phyloP scores from a whole-genome alignment of 306 rosid species.

The Hippophae rhamnoides region DNA sequence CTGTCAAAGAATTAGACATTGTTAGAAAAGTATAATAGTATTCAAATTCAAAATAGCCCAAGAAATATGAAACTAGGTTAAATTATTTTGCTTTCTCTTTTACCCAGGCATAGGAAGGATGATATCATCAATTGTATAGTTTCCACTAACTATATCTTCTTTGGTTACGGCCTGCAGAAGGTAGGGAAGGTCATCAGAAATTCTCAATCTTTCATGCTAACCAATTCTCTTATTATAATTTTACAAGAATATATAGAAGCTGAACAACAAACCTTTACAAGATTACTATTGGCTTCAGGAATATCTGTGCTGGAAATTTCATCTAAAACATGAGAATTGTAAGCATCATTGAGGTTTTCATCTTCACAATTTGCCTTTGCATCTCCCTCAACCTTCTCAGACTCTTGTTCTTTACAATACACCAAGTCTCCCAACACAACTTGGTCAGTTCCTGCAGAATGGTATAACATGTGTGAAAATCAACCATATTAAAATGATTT shows the following conservation, averaged over 20 bases:
- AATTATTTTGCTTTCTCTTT: conserved; percentile 15
- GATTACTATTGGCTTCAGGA: conserved; percentile 33
- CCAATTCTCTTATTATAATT: not conserved
- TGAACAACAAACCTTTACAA: conserved; percentile 53
- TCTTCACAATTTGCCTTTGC: conserved; percentile 38
- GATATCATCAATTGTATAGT: conserved; percentile 63
- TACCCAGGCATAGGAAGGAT: conserved; percentile 98
- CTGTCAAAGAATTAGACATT: conserved; percentile 34
- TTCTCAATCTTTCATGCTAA: not conserved
- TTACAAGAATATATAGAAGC: not conserved
- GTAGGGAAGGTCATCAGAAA: not conserved
- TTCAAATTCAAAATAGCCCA: conserved; percentile 8
- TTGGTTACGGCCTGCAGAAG: conserved; percentile 54
- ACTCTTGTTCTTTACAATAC: conserved; percentile 47
- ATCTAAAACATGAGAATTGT: conserved; percentile 39
- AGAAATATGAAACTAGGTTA: conserved; percentile 10
- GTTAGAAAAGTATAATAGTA: not conserved
- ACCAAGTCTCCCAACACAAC: conserved; percentile 86
- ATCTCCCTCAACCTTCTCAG: conserved; percentile 29
- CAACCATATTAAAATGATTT: too few species aligned
- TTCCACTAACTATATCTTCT: conserved; percentile 55
- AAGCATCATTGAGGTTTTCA: conserved; percentile 25
- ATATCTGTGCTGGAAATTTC: conserved; percentile 38
- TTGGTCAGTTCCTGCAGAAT: conserved; percentile 54
- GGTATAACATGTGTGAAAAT: not conserved